These are phyloP conservation scores for Entrophospora sp. DNA, from an alignment of 192 early-diverging fungal genomes.

Conservation along the genomic window DNA sequence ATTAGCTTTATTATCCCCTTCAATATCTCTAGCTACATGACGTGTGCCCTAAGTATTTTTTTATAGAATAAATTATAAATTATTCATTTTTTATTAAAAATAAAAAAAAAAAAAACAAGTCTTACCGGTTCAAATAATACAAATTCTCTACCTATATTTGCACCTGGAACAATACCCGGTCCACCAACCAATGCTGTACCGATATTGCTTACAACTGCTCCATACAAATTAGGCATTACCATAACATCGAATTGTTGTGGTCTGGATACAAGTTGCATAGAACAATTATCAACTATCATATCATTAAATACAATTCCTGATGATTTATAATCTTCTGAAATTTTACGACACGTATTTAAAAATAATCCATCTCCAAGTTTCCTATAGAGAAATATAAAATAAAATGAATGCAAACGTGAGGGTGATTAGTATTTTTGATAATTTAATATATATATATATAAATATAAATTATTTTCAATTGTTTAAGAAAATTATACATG, in stretches of 20 bases:
- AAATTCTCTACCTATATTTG: conserved; percentile 96
- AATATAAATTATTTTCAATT: not conserved
- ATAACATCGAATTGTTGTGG: conserved; percentile 99
- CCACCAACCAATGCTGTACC: conserved; percentile 95
- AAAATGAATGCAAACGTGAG: no score
- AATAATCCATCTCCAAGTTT: conserved; percentile 98
- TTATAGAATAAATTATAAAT: not conserved
- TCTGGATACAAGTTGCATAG: conserved; percentile 98
- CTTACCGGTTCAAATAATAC: conserved; percentile 93
- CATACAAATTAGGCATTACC: conserved; percentile 99
- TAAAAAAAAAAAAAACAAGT: conserved; percentile 21
- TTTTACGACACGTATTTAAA: conserved; percentile 91
- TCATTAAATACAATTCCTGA: conserved; percentile 88
- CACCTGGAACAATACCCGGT: conserved; percentile 92
- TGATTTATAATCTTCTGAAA: conserved; percentile 74
- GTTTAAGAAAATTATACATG: conserved; percentile 52
- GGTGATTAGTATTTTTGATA: no score
- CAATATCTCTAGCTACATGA: conserved; percentile 95
- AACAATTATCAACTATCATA: conserved; percentile 99
- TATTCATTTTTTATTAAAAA: not conserved
- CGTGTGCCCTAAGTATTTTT: conserved; percentile 63
- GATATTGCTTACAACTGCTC: conserved; percentile 98
- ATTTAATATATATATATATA: no score
- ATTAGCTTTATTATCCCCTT: conserved; percentile 92
- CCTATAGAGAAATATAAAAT: conserved; percentile 32